These are phyloP conservation scores for Rheum nobile DNA, from an alignment of 148 eudicot species.

Conservation along the genomic window DNA sequence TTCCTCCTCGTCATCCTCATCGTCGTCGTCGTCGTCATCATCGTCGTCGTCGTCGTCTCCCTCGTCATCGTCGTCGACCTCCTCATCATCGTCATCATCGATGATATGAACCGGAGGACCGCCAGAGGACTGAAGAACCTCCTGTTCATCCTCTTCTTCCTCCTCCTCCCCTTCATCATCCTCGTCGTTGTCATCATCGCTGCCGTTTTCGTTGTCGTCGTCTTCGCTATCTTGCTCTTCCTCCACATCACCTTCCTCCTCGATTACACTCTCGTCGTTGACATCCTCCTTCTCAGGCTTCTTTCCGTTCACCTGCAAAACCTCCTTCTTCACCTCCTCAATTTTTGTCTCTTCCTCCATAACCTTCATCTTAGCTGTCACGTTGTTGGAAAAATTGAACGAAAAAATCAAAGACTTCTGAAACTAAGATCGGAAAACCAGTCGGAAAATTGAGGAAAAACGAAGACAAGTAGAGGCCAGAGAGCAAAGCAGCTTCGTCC, in stretches of 20 bases:
- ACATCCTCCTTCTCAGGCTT: constrained; percentile 19
- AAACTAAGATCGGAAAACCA: background rate
- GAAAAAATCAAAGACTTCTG: background rate
- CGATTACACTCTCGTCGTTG: constrained; percentile 1
- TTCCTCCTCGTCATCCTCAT: constrained; percentile 22
- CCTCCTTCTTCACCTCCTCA: constrained; percentile 10
- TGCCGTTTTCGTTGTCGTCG: constrained; percentile 20
- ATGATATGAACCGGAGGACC: constrained; percentile 27
- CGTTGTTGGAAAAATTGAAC: constrained; percentile 8
- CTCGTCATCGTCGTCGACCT: constrained; percentile 35
- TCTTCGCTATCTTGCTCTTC: constrained; percentile 12
- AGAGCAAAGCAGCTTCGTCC: constrained; percentile 17
- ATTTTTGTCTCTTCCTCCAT: constrained; percentile 27
- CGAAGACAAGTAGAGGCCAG: constrained; percentile 17
- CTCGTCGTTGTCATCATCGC: constrained; percentile 16
- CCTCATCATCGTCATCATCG: constrained; percentile 40
- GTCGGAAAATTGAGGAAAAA: constrained; percentile 10
- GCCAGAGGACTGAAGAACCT: constrained; percentile 28
- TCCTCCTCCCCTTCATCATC: constrained; percentile 29
- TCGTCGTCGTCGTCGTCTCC: constrained; percentile 41
- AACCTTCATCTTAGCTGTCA: constrained; percentile 14
- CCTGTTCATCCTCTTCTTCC: constrained; percentile 28
- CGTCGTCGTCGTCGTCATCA: constrained; percentile 30
- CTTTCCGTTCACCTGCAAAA: background rate
- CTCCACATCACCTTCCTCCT: background rate